Evolutionary conservation across 2,329 filamentous ascomycete genomes (phyloP), one percentile per base, ranked within the genome.

Genomic region (Verticillium dahliae): DNA sequence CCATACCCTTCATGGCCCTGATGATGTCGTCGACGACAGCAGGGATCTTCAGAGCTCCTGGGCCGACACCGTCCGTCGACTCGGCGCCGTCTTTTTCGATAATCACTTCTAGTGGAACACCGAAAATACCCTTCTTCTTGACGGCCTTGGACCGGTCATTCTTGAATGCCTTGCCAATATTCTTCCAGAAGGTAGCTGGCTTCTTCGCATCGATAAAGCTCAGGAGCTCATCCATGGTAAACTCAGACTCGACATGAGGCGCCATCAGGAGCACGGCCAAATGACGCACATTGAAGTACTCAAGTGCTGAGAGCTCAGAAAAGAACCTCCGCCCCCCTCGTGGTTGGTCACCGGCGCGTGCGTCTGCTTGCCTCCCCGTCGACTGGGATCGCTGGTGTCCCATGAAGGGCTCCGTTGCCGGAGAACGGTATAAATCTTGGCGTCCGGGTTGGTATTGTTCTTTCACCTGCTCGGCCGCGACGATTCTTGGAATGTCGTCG

Each of bases 271-370:
- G 80, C 6, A 99, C 95, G 10, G 95, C 95, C 61, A 98, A 87
- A 69, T 98, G 94, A 33, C 95, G 89, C 56, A 98, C 91, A 69
- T 98, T 98, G 74, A 99, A 98, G 72, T 97, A 98, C 72, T 99
- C 95, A 35, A 99, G 80, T 0, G 91, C 92, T 2, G 95, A 96
- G 6, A 99, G 83, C 72, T 99, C 95, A 0, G 95, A 97, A 73
- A 99, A 99, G 76, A 96, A 99, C 68, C 89, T 91, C 71, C 94
- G 91, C 1, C 82, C 76, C 71, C 80, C 75, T 59, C 77, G 82
- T 4, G 58, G 45, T 63, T 83, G 80, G 9, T 71, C 75, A 60
- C 70, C 67, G 27, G 75, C 69, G 35, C 85, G 84, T 6, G 80
- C 69, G 22, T 83, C 81, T 58, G 81, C 78, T 59, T 80, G 81